Evolutionary conservation across 2,329 filamentous ascomycete species (phyloP).

Genomic region (Fusarium sororula): DNA sequence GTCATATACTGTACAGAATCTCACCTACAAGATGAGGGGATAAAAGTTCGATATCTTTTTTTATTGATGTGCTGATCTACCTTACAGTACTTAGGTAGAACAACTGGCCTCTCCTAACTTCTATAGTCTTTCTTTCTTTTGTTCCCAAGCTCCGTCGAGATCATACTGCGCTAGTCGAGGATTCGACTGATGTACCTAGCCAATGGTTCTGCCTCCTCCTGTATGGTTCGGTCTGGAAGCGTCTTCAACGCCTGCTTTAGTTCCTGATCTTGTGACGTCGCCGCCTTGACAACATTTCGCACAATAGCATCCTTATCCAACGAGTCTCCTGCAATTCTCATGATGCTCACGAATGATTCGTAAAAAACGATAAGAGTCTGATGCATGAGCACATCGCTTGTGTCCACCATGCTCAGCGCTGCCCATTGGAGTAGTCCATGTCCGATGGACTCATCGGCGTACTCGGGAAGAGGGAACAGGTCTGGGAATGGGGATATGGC

Average conservation of each 20-base stretch:
- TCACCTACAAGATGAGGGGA: neutral
- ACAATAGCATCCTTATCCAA: constrained; percentile 49
- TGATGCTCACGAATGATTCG: constrained; percentile 59
- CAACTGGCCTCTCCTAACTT: neutral
- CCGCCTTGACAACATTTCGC: constrained; percentile 53
- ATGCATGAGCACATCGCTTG: constrained; percentile 59
- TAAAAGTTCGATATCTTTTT: too few relatives aligned
- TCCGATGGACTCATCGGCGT: constrained; percentile 36
- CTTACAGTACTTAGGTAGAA: neutral
- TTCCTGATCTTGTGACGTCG: constrained; percentile 50
- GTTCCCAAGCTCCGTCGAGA: neutral
- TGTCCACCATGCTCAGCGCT: constrained; percentile 61
- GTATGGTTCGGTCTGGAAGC: constrained; percentile 59
- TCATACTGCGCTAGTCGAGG: constrained; percentile 31
- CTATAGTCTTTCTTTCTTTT: neutral
- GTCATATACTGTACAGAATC: neutral
- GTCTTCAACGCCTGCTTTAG: constrained; percentile 51
- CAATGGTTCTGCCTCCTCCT: constrained; percentile 61
- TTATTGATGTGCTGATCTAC: neutral
- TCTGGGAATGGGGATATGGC: constrained; percentile 48
- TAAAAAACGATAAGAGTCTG: constrained; percentile 63
- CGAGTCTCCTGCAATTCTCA: constrained; percentile 53
- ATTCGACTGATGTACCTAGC: constrained; percentile 56
- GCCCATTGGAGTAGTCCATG: constrained; percentile 61
- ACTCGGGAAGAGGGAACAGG: constrained; percentile 7